These are phyloP conservation scores for Calamus simplicifolius DNA, from an alignment of 176 grass and related monocot genomes.

Conservation along the genomic window DNA sequence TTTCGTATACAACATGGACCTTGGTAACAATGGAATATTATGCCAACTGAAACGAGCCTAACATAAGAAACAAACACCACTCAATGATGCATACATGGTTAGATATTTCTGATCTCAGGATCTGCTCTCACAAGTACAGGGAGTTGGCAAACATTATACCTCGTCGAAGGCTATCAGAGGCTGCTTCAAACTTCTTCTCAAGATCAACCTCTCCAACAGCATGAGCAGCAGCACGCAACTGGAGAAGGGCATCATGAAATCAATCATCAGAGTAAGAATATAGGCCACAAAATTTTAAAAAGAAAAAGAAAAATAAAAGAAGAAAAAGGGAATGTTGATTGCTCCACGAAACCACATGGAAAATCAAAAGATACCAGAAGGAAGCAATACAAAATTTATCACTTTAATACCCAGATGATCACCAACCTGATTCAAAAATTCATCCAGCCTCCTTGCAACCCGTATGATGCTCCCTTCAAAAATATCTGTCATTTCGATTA, in stretches of 20 bases:
- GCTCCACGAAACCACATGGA: no score
- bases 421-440: conserved; percentile 98
- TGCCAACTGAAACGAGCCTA: no score
- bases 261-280: neutral
- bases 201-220: conserved; percentile 76
- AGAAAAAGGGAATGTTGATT: no score
- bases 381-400: no score
- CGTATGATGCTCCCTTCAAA: conserved; percentile 96
- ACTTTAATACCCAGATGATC: no score
- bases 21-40: no score
- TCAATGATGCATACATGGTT: no score
- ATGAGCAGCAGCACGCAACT: conserved; percentile 74
- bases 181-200: conserved; percentile 57
- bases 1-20: no score
- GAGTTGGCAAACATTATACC: conserved; percentile 99
- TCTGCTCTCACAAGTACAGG: conserved; percentile 54
- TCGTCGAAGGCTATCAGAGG: conserved; percentile 66
- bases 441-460: conserved; percentile 83
- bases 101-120: no score
- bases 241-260: conserved; percentile 8
- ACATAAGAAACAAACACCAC: no score
- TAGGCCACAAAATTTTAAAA: neutral
- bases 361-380: conserved; percentile 3
- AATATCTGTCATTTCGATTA: conserved; percentile 98
- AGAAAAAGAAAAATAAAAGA: no score